Conservation (phyloP, 1,139 yeast genomes). For the Magnusiomyces tetraspermus region DNA sequence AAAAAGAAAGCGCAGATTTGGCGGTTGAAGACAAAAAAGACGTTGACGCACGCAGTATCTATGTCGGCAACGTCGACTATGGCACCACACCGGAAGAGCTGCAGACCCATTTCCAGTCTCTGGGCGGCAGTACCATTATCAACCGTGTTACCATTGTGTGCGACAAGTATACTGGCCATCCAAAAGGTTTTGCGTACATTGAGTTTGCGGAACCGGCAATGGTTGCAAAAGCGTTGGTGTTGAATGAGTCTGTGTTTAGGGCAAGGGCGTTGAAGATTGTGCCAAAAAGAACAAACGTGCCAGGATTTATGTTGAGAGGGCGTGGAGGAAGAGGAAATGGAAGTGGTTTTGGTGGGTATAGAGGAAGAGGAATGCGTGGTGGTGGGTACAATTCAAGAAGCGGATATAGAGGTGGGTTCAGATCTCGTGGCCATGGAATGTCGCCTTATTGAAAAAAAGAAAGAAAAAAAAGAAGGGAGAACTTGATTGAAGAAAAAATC, state of each 20-base stretch:
- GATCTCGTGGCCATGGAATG: conserved; percentile 32
- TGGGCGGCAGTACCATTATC: conserved; percentile 47
- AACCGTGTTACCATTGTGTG: conserved; percentile 73
- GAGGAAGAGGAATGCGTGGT: conserved; percentile 29
- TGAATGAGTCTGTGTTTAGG: conserved; percentile 56
- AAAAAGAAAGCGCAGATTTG: conserved; percentile 37
- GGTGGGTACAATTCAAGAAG: conserved; percentile 31
- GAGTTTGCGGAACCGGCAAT: conserved; percentile 60
- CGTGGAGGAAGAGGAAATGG: conserved; percentile 38
- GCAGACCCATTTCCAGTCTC: conserved; percentile 63
- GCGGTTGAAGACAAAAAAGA: conserved; percentile 42
- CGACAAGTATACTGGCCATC: conserved; percentile 65
- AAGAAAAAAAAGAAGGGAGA: conserved; percentile 8
- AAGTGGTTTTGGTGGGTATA: conserved; percentile 26
- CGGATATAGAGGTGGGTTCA: conserved; percentile 34
- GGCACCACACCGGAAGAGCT: conserved; percentile 72
- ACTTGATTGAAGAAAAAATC: not conserved
- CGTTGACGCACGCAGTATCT: conserved; percentile 69
- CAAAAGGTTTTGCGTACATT: conserved; percentile 79
- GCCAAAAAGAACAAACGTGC: conserved; percentile 73
- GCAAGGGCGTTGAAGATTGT: conserved; percentile 63
- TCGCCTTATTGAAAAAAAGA: conserved; percentile 26
- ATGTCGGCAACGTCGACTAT: conserved; percentile 82
- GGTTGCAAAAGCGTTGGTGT: conserved; percentile 55
- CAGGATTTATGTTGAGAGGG: conserved; percentile 40